Base-by-base conservation (phyloP, 306 rosid species). In the Myrica gale region DNA sequence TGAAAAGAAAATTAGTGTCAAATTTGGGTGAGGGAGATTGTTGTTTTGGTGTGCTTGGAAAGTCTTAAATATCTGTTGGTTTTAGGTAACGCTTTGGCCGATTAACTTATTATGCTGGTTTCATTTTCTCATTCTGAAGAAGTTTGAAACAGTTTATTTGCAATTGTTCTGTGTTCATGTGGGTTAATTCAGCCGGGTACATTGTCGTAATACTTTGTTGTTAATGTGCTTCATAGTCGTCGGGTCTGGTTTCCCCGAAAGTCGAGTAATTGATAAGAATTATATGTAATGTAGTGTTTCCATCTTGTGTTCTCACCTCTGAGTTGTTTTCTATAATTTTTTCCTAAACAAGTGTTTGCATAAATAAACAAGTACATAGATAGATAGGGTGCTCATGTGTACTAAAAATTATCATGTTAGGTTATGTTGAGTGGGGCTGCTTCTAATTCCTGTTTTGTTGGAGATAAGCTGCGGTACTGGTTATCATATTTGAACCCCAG, bases 361-460 rank as follows among this genome's bases (percentile, higher is more conserved):
- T 26, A 26, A 26, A 26, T 26, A 26, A 26, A 26, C 11, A 32
- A 16, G n/a, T 16, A 52, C 19, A 32, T 39, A 41, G 45, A 41
- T 45, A 12, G 55, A 20, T 10, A 26, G 32, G 2, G 19, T 32
- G 12, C 32, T 74, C 21, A 19, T 26, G n/a, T 10, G 15, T 26
- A 26, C 32, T 26, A 26, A 26, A 51, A 51, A 43, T 21, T 72
- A 9, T 63, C 7, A 69, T 47, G 47, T 17, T 74, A 68, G 83
- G 65, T 9, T 56, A 7, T 58, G 37, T 47, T 46, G 42, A 58
- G 72, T 41, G 20, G 32, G 63, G 21, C 43, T 50, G 41, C 43
- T 17, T 47, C 42, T 54, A 43, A 61, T 15, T n/a, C 41, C 71
- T 26, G 15, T 26, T 19, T 32, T 54, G 26, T 61, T 71, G 53